Percentiles rank a stretch among this genome's conserved stretches.
Evolutionary conservation across 495 filamentous ascomycete genomes (phyloP).

Genomic region (Xanthoparmelia taractica): DNA sequence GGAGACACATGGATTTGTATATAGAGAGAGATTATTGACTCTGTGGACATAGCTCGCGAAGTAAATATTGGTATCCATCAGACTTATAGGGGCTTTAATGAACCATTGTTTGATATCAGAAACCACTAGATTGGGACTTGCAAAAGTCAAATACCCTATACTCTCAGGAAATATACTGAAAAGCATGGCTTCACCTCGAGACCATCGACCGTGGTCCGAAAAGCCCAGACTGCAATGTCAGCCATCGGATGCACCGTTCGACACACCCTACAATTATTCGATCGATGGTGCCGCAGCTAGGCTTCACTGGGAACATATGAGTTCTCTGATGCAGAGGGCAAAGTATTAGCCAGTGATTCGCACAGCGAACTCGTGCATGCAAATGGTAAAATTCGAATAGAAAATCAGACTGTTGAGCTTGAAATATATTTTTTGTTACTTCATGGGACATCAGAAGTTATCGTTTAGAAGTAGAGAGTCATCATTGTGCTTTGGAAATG

Average conservation of each 20-base stretch:
- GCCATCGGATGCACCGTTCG: neutral
- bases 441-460: constrained; percentile 39
- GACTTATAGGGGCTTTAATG: no score
- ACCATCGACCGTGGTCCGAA: neutral
- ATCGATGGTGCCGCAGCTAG: neutral
- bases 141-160: neutral
- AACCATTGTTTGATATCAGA: no score
- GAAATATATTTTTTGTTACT: constrained; percentile 33
- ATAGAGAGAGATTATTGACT: no score
- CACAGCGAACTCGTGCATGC: neutral
- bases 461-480: constrained; percentile 35
- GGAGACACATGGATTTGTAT: neutral
- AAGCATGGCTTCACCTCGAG: neutral
- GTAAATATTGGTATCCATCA: no score
- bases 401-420: constrained; percentile 48
- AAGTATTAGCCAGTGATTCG: neutral
- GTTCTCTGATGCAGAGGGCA: neutral
- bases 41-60: neutral
- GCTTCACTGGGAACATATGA: neutral
- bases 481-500: constrained; percentile 29
- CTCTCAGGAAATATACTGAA: neutral
- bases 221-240: neutral
- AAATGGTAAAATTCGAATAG: neutral
- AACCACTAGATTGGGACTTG: no score
- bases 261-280: neutral